Conservation (phyloP, 306 rosid genomes). For the Trifolium pratense region DNA sequence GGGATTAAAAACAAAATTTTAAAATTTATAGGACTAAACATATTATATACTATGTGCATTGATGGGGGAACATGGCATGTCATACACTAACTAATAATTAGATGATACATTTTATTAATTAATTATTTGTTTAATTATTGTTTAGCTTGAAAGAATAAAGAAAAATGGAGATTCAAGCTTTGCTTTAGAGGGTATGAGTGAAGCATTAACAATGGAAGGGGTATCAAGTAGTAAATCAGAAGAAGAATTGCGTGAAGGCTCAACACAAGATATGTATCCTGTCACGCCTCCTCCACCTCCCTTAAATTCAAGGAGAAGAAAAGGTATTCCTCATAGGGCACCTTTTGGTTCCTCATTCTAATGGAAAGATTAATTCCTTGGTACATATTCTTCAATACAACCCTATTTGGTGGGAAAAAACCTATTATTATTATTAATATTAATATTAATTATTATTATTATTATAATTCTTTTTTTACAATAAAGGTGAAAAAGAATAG, state of each 20-base stretch:
- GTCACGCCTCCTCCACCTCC: constrained; percentile 82
- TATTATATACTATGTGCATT: neutral
- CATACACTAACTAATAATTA: neutral
- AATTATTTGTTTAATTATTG: constrained; percentile 6
- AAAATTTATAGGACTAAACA: too few relatives aligned
- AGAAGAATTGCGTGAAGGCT: constrained; percentile 81
- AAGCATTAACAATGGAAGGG: constrained; percentile 51
- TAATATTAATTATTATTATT: too few relatives aligned
- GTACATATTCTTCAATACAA: constrained; percentile 44
- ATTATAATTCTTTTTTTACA: constrained; percentile 36
- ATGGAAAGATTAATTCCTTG: constrained; percentile 13
- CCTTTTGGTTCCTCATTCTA: constrained; percentile 72
- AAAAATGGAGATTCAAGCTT: constrained; percentile 81
- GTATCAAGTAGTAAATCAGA: constrained; percentile 51
- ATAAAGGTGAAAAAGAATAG: constrained; percentile 39
- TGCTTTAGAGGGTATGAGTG: constrained; percentile 59
- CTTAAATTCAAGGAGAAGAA: constrained; percentile 86
- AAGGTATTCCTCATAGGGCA: constrained; percentile 98
- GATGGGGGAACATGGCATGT: constrained; percentile 35
- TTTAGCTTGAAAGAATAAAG: constrained; percentile 81
- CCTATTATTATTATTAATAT: constrained; percentile 11
- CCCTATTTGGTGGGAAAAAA: constrained; percentile 42
- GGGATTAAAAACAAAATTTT: too few relatives aligned
- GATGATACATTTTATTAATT: neutral
- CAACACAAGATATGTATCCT: constrained; percentile 77